Evolutionary conservation across 495 filamentous ascomycete species (phyloP).

Genomic region (Annulohypoxylon bovei): DNA sequence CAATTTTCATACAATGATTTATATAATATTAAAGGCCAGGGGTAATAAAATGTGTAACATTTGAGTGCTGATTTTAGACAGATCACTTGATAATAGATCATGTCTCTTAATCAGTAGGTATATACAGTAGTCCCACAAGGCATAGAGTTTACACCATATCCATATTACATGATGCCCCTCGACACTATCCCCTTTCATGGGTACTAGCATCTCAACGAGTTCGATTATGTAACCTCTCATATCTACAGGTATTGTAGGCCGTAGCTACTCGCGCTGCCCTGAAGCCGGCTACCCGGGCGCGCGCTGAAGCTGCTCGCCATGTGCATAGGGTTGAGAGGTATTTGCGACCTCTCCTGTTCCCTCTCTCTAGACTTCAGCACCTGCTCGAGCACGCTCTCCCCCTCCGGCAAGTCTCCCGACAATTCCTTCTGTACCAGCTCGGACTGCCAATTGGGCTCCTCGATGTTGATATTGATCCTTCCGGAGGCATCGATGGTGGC

Average conservation of each 20-base stretch:
- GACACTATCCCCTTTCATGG: not conserved
- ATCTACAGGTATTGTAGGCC: conserved; percentile 7
- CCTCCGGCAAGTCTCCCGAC: conserved; percentile 52
- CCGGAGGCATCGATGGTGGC: conserved; percentile 71
- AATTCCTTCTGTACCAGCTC: conserved; percentile 63
- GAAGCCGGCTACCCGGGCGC: not conserved
- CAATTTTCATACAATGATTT: not conserved
- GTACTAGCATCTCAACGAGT: too few species aligned
- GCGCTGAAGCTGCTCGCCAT: not conserved
- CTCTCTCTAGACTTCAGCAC: conserved; percentile 11
- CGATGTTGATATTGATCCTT: conserved; percentile 61
- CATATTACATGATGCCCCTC: conserved; percentile 10
- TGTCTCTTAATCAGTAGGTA: conserved; percentile 26
- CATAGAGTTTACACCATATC: conserved; percentile 11
- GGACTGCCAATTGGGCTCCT: conserved; percentile 54
- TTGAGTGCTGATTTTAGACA: not conserved
- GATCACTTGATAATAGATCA: conserved; percentile 7
- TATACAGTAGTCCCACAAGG: conserved; percentile 33
- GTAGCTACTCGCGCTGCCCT: conserved; percentile 22
- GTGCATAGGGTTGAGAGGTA: not conserved
- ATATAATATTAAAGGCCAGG: not conserved
- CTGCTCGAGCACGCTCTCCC: conserved; percentile 44
- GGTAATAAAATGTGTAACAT: not conserved
- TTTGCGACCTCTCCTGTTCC: conserved; percentile 3
- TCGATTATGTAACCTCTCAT: not conserved